These are phyloP conservation scores for Pyricularia sp. DNA, from an alignment of 2,329 filamentous ascomycete genomes.

Conservation along the genomic window DNA sequence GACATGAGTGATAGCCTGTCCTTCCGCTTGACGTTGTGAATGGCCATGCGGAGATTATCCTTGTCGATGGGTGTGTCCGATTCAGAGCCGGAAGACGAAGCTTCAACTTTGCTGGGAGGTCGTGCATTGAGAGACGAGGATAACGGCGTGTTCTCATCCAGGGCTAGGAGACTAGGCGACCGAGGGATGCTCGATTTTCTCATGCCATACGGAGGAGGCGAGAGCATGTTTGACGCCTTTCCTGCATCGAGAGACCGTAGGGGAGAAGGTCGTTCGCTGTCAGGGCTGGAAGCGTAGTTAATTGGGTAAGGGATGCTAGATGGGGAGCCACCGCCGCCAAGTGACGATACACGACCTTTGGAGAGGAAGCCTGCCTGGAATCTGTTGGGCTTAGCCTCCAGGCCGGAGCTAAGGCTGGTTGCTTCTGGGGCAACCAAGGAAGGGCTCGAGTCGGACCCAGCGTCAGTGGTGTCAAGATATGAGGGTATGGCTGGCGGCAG, in stretches of 20 bases:
- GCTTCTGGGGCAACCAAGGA: constrained; percentile 42
- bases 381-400: constrained; percentile 47
- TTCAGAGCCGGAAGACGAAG: constrained; percentile 16
- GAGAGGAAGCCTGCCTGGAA: constrained; percentile 85
- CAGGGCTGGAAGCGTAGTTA: constrained; percentile 30
- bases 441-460: constrained; percentile 37
- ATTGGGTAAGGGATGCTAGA: not conserved
- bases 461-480: constrained; percentile 32
- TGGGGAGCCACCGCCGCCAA: constrained; percentile 10
- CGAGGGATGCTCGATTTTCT: constrained; percentile 15
- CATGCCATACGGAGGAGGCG: constrained; percentile 17
- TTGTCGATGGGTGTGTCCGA: constrained; percentile 39
- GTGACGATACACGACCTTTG: constrained; percentile 30
- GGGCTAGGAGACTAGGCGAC: constrained; percentile 19
- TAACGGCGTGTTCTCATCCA: constrained; percentile 40
- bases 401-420: constrained; percentile 11
- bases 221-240: constrained; percentile 35
- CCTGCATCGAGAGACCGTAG: constrained; percentile 36
- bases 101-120: not conserved
- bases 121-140: constrained; percentile 4
- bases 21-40: constrained; percentile 39
- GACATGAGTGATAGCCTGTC: constrained; percentile 26
- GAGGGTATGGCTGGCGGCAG: constrained; percentile 35
- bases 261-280: constrained; percentile 32
- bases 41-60: constrained; percentile 40